phyloP scores from a whole-genome alignment of 495 filamentous ascomycete genomes.

The Opeltia flavorubescens region DNA sequence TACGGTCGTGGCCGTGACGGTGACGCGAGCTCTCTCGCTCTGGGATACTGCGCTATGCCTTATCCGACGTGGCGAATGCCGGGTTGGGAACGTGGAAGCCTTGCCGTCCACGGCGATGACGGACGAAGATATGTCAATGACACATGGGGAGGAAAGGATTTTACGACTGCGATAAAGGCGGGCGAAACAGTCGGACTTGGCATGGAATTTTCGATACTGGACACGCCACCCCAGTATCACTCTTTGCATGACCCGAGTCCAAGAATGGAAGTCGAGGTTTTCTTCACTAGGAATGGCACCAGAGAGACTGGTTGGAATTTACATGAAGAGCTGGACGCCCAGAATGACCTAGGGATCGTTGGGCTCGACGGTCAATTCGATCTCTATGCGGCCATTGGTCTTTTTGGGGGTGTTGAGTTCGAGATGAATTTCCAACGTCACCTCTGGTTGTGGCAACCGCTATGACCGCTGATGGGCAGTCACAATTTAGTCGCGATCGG shows the following conservation, averaged over 20 bases:
- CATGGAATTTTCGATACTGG: constrained; percentile 45
- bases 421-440: constrained; percentile 50
- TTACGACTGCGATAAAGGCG: constrained; percentile 38
- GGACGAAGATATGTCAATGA: constrained; percentile 81
- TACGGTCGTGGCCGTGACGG: constrained; percentile 23
- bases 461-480: constrained; percentile 8
- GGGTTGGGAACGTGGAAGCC: constrained; percentile 74
- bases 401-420: constrained; percentile 57
- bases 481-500: too few relatives aligned
- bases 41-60: constrained; percentile 69
- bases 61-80: constrained; percentile 82
- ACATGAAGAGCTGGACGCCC: constrained; percentile 66
- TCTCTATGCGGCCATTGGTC: constrained; percentile 65
- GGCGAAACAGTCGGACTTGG: constrained; percentile 53
- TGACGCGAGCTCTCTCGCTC: constrained; percentile 48
- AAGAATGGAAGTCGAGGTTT: constrained; percentile 45
- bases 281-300: constrained; percentile 62
- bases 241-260: constrained; percentile 9
- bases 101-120: constrained; percentile 87
- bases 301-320: constrained; percentile 60
- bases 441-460: constrained; percentile 29
- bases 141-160: constrained; percentile 64
- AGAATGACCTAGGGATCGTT: constrained; percentile 44
- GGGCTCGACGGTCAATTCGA: constrained; percentile 75
- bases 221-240: constrained; percentile 15